Evolutionary conservation across 768 basidiomycete genomes (phyloP), one percentile per base, ranked within the genome.

Genomic region (Cystofilobasidium bisporidii): DNA sequence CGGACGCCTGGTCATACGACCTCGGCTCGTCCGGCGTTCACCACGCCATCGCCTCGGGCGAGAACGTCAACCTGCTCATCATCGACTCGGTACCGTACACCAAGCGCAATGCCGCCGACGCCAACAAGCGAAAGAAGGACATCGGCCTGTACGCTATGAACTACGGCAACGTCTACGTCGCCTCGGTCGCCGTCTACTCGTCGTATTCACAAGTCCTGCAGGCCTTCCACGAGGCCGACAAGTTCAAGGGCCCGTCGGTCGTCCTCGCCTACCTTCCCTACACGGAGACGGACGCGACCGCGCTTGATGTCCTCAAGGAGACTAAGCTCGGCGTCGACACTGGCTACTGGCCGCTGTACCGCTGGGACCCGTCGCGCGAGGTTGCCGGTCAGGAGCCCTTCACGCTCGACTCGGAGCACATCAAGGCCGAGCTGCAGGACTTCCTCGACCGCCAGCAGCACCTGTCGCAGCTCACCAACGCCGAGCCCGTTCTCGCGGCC

Each of bases 61-160:
- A 92, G 66, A 87, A 98, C 76, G 81, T 98, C 79, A 99, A 99
- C 79, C 84, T 98, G 67, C 87, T 99, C 76, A 85, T 98, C 71
- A 85, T 98, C 74, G 96, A 99, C 78, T 92, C 88, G 10, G 78
- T 87, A 2, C 90, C 96, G 0, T 99, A 96, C 78, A 85, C 91
- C 2, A 78, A 85, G 41, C 86, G 91, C 63, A 84, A 86, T 74
- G 77, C 81, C 30, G 81, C 79, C 8, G 88, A 87, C 71, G 85
- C 84, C 14, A 71, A 70, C 56, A 85, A 89, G 69, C 82, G 91
- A 65, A 97, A 97, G 79, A 93, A 91, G 74, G 96, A 99, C 77
- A 88, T 93, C 61, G 96, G 94, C 3, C 81, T 99, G 60, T 99
- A 99, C 74, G 96, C 94, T 30, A 92, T 98, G 88, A 98, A 96